Conservation (phyloP, 768 basidiomycete species). For the Candolleomyces efflorescens region DNA sequence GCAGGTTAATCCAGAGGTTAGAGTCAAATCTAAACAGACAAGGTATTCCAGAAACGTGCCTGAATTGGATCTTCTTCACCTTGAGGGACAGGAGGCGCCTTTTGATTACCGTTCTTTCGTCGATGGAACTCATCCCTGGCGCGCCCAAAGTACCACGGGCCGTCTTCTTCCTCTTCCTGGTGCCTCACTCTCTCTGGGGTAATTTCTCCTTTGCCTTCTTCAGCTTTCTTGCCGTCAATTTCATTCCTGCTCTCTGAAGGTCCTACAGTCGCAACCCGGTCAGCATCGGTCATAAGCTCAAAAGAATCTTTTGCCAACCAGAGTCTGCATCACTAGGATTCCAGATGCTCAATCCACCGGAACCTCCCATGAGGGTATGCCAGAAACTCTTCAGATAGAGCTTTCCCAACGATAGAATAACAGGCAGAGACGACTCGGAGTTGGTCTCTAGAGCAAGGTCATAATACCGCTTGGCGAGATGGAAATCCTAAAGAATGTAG, state of each 20-base stretch:
- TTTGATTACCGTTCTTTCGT: constrained; percentile 43
- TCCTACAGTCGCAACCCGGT: constrained; percentile 7
- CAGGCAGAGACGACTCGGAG: constrained; percentile 84
- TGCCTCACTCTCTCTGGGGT: constrained; percentile 29
- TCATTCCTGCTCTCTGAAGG: constrained; percentile 31
- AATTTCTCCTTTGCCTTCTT: constrained; percentile 21
- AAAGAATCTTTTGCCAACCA: constrained; percentile 15
- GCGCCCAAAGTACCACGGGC: constrained; percentile 79
- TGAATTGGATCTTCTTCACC: constrained; percentile 67
- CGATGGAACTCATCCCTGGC: constrained; percentile 74
- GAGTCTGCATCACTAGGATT: constrained; percentile 48
- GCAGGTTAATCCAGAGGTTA: neutral
- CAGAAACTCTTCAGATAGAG: constrained; percentile 81
- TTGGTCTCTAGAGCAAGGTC: constrained; percentile 88
- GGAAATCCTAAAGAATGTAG: constrained; percentile 65
- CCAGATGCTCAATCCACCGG: constrained; percentile 68
- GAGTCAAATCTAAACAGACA: neutral
- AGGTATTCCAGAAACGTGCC: constrained; percentile 34
- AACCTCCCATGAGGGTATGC: constrained; percentile 72
- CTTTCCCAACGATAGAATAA: constrained; percentile 75
- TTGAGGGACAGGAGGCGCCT: constrained; percentile 27
- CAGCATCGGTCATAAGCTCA: neutral
- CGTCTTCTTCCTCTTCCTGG: constrained; percentile 51
- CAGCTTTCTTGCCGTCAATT: constrained; percentile 33
- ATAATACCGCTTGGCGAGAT: constrained; percentile 94